Conservation (phyloP, 2,329 filamentous ascomycete species). For the Verticillium tricorpus region DNA sequence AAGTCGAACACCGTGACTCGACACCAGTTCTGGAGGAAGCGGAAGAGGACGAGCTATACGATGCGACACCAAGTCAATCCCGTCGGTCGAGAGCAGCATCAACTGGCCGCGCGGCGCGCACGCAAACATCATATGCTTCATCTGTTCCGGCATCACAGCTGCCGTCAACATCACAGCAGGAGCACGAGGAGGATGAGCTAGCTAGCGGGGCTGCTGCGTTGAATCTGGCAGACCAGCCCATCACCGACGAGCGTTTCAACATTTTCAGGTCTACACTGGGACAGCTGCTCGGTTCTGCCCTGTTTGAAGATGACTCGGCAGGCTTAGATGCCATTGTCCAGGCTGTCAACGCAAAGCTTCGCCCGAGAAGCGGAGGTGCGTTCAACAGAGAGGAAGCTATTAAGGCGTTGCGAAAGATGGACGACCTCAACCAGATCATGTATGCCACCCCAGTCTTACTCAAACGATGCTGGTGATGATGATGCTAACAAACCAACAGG, state of each 20-base stretch:
- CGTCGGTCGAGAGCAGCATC: slow-evolving; percentile 30
- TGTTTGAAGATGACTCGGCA: slow-evolving; percentile 88
- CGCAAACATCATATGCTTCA: slow-evolving; percentile 67
- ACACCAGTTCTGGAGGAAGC: slow-evolving; percentile 46
- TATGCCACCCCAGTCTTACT: slow-evolving; percentile 42
- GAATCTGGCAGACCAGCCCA: slow-evolving; percentile 41
- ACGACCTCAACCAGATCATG: slow-evolving; percentile 88
- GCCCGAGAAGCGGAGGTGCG: slow-evolving; percentile 42
- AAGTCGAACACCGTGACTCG: slow-evolving; percentile 40
- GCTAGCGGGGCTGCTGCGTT: slow-evolving; percentile 35
- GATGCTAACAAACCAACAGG: slow-evolving; percentile 29
- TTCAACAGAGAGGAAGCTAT: slow-evolving; percentile 72
- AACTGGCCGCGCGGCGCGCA: slow-evolving; percentile 30
- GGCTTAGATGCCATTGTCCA: slow-evolving; percentile 68
- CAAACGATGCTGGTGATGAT: background rate
- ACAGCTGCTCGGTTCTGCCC: slow-evolving; percentile 70
- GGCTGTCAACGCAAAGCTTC: slow-evolving; percentile 72
- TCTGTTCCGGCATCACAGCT: slow-evolving; percentile 37
- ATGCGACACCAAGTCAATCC: slow-evolving; percentile 37
- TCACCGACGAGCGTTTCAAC: slow-evolving; percentile 59
- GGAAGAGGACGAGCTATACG: slow-evolving; percentile 36
- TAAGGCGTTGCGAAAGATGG: slow-evolving; percentile 74
- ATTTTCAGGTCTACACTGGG: slow-evolving; percentile 79
- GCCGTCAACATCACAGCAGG: background rate
- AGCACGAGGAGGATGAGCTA: slow-evolving; percentile 39